Evolutionary conservation across 495 filamentous ascomycete genomes (phyloP).

Genomic region (Neohortaea acidophila): DNA sequence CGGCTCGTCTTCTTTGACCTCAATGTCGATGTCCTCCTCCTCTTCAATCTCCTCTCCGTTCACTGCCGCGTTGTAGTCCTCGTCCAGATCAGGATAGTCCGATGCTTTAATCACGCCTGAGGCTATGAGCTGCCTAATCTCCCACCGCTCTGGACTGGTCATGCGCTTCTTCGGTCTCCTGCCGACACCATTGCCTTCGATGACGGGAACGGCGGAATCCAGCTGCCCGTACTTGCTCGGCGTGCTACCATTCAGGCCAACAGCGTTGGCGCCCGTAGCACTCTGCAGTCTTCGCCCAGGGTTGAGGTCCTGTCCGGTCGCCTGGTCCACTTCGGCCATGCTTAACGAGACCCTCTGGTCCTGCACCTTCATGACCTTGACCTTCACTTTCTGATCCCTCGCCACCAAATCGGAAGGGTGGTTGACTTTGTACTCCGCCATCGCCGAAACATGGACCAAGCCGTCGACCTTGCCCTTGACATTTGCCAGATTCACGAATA

Average conservation of each 20-base stretch:
- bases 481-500: constrained; percentile 82
- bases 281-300: constrained; percentile 53
- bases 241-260: constrained; percentile 46
- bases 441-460: constrained; percentile 89
- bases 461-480: constrained; percentile 83
- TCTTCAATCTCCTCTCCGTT: constrained; percentile 81
- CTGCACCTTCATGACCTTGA: constrained; percentile 83
- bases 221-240: constrained; percentile 35
- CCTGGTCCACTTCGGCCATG: constrained; percentile 95
- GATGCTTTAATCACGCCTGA: constrained; percentile 80
- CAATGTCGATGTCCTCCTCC: constrained; percentile 95
- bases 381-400: constrained; percentile 69
- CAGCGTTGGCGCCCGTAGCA: constrained; percentile 85
- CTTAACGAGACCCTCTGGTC: constrained; percentile 66
- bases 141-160: constrained; percentile 93
- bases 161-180: constrained; percentile 66
- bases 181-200: constrained; percentile 44
- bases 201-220: constrained; percentile 44
- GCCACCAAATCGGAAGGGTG: constrained; percentile 79
- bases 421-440: constrained; percentile 75
- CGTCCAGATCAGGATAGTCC: constrained; percentile 89
- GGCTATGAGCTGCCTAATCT: constrained; percentile 90
- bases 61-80: constrained; percentile 79
- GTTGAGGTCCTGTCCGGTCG: constrained; percentile 67
- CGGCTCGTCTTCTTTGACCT: constrained; percentile 88